phyloP scores from a whole-genome alignment of 2,329 filamentous ascomycete species.

The Fusarium brachygibbosum region DNA sequence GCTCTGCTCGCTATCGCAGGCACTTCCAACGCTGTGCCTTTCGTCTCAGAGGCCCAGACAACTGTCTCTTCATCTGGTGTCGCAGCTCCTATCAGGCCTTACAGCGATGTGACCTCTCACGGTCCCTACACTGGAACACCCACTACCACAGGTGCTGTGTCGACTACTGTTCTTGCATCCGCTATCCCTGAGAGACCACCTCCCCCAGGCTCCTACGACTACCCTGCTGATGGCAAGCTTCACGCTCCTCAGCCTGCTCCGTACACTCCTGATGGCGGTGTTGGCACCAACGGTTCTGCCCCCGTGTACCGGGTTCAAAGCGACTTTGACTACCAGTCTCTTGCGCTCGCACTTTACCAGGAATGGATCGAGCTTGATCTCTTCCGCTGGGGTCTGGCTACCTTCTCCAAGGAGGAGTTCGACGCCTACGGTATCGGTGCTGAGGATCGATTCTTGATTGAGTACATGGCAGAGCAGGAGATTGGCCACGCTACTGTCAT shows the following conservation, averaged over 20 bases:
- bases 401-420: slow-evolving; percentile 78
- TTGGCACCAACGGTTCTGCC: slow-evolving; percentile 81
- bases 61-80: slow-evolving; percentile 52
- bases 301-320: slow-evolving; percentile 83
- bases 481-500: slow-evolving; percentile 82
- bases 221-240: slow-evolving; percentile 78
- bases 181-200: slow-evolving; percentile 71
- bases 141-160: slow-evolving; percentile 78
- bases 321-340: slow-evolving; percentile 86
- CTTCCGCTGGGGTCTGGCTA: slow-evolving; percentile 81
- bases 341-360: slow-evolving; percentile 81
- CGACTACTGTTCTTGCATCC: slow-evolving; percentile 67
- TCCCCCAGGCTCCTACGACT: slow-evolving; percentile 73
- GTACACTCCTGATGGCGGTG: slow-evolving; percentile 78
- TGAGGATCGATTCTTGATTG: slow-evolving; percentile 77
- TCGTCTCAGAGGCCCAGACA: slow-evolving; percentile 54
- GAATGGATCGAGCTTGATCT: slow-evolving; percentile 89
- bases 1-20: slow-evolving; percentile 33
- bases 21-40: slow-evolving; percentile 50
- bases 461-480: slow-evolving; percentile 84
- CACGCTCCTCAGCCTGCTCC: slow-evolving; percentile 77
- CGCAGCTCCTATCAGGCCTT: slow-evolving; percentile 50
- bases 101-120: slow-evolving; percentile 74
- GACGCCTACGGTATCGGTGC: slow-evolving; percentile 74
- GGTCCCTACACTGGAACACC: slow-evolving; percentile 75